Evolutionary conservation across 371 early-diverging fungal species (phyloP).

Genomic region (Saksenaea vasiformis): DNA sequence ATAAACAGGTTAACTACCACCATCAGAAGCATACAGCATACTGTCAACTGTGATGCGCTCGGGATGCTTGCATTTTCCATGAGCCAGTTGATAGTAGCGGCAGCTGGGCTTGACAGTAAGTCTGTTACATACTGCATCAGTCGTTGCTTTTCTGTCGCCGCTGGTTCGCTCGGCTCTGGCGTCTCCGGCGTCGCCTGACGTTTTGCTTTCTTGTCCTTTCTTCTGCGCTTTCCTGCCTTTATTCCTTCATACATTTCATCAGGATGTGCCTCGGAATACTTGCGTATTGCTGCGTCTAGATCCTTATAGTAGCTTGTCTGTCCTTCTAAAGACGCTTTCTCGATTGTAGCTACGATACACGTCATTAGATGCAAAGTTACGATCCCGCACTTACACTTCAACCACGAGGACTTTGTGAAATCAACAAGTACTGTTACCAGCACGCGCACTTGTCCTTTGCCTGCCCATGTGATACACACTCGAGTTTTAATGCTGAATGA

Average conservation of each 20-base stretch:
- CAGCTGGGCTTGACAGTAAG: neutral
- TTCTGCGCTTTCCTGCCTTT: neutral
- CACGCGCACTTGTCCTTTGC: conserved; percentile 60
- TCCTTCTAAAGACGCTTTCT: conserved; percentile 71
- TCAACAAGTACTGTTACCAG: conserved; percentile 71
- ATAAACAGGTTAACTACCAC: conserved; percentile 38
- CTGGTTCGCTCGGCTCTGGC: neutral
- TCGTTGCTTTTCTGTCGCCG: neutral
- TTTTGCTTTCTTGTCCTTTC: neutral
- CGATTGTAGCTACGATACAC: conserved; percentile 54
- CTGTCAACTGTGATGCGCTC: conserved; percentile 27
- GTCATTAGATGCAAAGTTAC: neutral
- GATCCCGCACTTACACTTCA: conserved; percentile 60
- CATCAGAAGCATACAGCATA: conserved; percentile 38
- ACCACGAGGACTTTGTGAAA: conserved; percentile 73
- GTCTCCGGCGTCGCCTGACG: neutral
- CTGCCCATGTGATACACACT: conserved; percentile 84
- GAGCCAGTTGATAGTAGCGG: conserved; percentile 9
- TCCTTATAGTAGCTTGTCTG: conserved; percentile 60
- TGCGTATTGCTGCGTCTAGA: conserved; percentile 57
- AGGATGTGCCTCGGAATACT: conserved; percentile 39
- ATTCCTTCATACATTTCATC: conserved; percentile 1
- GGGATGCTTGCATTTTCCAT: conserved; percentile 19
- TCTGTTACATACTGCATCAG: neutral
- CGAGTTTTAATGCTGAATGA: conserved; percentile 75